Base-by-base conservation (phyloP, 2,329 filamentous ascomycete genomes). In the Talaromyces atroroseus region DNA sequence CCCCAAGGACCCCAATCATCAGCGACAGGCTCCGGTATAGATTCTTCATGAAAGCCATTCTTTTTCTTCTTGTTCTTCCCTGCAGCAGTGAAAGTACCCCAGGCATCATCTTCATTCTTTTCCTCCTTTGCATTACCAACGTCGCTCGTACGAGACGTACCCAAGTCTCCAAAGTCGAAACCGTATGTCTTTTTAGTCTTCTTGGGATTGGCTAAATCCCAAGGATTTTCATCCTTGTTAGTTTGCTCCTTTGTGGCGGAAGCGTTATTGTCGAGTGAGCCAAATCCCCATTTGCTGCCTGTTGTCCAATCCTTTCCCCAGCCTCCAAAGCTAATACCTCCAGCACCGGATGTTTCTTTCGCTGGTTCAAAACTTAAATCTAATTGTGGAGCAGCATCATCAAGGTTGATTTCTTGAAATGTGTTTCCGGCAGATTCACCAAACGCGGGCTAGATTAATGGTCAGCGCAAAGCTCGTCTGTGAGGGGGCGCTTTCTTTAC, bases 351-450 rank as follows among this genome's bases (percentile, higher is more conserved):
- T 34, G 72, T 72, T 23, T 68, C 66, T 24, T 67, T 71, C n/a
- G 74, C 68, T 50, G 76, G 74, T 62, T 79, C 80, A 63, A 84
- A 79, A 58, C 76, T 80, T 14, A 84, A 66, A 59, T 85, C 81
- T 5, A 84, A 66, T 55, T 82, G 81, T 1, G 83, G 81, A n/a
- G 74, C 77, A 36, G 72, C 66, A 56, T 86, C 84, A 61, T 85
- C 80, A 24, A 90, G 71, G 64, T 83, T 87, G 61, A 90, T 83
- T 26, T 89, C 85, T 46, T 88, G 79, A 62, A 89, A 89, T n/a
- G 78, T 72, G 56, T 81, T 80, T 45, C 71, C 62, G 12, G 75
- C 65, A 23, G 70, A 66, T 20, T 73, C 71, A 5, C 65, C 66
- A 29, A 66, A 67, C 21, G 63, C 62, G n/a, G 68, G 66, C 64